Evolutionary conservation across 805 yeast species (phyloP), one percentile per base, ranked within the genome.

Genomic region (Sugiyamaella chiloensis): DNA sequence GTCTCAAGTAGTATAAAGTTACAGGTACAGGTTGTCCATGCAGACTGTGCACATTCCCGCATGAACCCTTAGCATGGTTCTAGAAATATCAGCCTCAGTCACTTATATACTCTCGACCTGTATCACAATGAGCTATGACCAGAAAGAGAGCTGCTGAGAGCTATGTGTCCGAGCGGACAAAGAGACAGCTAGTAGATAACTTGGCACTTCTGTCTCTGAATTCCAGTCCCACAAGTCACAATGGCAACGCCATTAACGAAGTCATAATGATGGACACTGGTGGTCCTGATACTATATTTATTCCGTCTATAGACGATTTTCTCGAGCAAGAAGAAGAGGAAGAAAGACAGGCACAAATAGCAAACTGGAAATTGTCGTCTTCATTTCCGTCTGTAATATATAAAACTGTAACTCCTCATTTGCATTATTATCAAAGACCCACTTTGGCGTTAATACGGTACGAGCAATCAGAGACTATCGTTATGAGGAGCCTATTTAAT

Each of bases 181-280:
- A 79, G 78, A 82, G 57, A 3, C 48, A 52, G 32, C 44, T 54
- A 17, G 40, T 54, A 11, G 52, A 47, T n/a, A 32, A 19, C 14
- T 24, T 54, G 12, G 44, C 31, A 14, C 35, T 24, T n/a, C 45
- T 54, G 24, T 40, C 51, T 5, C 34, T 52, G 39, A 23, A 41
- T 11, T 39, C 44, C 30, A 11, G 7, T 29, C 49, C 16, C 7
- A 41, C 9, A 6, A 21, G 29, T 16, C 47, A 35, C 12, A 24
- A 16, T 5, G 41, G 41, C 9, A n/a, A 19, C 16, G 24, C 14
- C 4, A 20, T 40, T 12, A 6, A 11, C 16, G 31, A 17, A 6
- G 45, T 36, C 29, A 17, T 24, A 23, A 55, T 47, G 23, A 57
- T 57, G 60, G 60, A 56, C 36, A 52, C 50, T 1, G 45, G 50